These are phyloP conservation scores for Tephrocybe sp. DNA, from an alignment of 768 basidiomycete genomes.

Conservation along the genomic window DNA sequence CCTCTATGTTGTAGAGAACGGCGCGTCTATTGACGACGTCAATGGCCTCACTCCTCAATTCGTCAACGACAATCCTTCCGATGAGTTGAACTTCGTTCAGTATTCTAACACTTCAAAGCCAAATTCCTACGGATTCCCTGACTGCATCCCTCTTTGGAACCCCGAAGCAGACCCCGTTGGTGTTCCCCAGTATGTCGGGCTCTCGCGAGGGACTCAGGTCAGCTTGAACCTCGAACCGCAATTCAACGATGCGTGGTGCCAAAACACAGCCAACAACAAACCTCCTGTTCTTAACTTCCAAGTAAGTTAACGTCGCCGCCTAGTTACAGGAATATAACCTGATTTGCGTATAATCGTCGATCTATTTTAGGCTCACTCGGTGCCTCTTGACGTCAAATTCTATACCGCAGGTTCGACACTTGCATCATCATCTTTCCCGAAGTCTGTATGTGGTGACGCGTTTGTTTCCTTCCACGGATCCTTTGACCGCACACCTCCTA, in stretches of 20 bases:
- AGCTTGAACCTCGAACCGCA: constrained; percentile 33
- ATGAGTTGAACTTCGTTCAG: constrained; percentile 33
- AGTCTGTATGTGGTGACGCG: constrained; percentile 28
- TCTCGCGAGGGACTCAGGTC: constrained; percentile 34
- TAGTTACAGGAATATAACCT: neutral
- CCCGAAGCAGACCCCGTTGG: constrained; percentile 38
- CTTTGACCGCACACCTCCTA: constrained; percentile 38
- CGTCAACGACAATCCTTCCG: constrained; percentile 45
- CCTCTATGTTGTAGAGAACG: constrained; percentile 42
- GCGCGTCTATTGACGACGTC: constrained; percentile 40
- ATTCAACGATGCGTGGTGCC: constrained; percentile 33
- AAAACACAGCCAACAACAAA: constrained; percentile 29
- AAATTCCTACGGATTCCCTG: constrained; percentile 39
- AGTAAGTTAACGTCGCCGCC: constrained; percentile 18
- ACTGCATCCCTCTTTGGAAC: constrained; percentile 44
- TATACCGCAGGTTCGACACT: constrained; percentile 19
- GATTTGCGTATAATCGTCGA: neutral
- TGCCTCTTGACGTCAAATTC: constrained; percentile 46
- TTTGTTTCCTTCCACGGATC: constrained; percentile 48
- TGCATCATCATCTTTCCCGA: constrained; percentile 24
- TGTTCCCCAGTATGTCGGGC: constrained; percentile 32
- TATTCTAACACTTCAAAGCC: constrained; percentile 8
- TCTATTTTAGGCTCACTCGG: constrained; percentile 40
- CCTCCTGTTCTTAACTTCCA: constrained; percentile 40
- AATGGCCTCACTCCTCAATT: constrained; percentile 36